Conservation (phyloP, 352 stramenopile species). For the Pythium coloratum region DNA sequence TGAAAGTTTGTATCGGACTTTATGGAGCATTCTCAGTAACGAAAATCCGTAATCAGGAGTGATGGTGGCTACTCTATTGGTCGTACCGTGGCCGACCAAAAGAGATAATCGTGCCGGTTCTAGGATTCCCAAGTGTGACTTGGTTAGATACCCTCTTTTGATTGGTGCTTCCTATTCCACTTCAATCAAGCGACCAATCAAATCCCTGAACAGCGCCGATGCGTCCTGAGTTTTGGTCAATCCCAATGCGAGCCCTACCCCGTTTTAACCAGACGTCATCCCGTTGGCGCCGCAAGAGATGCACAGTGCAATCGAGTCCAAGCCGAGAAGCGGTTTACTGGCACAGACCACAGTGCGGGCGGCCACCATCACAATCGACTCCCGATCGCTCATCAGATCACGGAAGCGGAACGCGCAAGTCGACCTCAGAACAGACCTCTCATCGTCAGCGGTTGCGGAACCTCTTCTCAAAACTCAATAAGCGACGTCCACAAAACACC, state of each 20-base stretch:
- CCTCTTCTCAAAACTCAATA: conserved; percentile 11
- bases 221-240: conserved; percentile 18
- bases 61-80: not conserved
- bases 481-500: not conserved
- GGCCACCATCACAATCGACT: not conserved
- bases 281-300: conserved; percentile 8
- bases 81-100: not conserved
- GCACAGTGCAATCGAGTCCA: conserved; percentile 5
- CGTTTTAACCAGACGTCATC: conserved; percentile 24
- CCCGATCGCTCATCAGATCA: conserved; percentile 2
- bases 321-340: conserved; percentile 21
- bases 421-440: not conserved
- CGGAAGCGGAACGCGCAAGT: conserved; percentile 25
- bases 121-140: conserved; percentile 30
- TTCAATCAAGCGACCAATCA: conserved; percentile 21
- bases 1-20: not conserved
- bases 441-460: not conserved
- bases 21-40: not conserved
- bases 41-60: not conserved
- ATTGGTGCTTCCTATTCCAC: conserved; percentile 14
- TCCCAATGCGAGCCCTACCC: conserved; percentile 3
- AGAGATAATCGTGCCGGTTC: conserved; percentile 21
- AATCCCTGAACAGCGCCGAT: conserved; percentile 13
- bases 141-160: conserved; percentile 28
- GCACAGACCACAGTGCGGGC: not conserved